These are phyloP conservation scores for Pseudocercospora musae DNA, from an alignment of 2,329 filamentous ascomycete species.

Conservation along the genomic window DNA sequence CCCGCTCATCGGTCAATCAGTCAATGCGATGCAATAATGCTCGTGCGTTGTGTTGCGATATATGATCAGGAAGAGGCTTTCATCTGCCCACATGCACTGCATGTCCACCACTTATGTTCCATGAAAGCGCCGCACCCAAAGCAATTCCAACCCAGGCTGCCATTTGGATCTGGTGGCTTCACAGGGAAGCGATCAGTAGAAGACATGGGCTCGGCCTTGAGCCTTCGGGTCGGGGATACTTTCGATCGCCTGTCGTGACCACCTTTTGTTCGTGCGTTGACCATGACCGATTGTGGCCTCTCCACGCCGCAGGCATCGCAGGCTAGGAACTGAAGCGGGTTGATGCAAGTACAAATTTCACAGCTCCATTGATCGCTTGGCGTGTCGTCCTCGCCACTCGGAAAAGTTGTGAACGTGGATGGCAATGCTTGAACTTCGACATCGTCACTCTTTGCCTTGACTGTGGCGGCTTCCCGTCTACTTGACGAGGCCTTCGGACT, in stretches of 20 bases:
- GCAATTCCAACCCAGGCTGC: constrained; percentile 59
- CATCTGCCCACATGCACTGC: constrained; percentile 58
- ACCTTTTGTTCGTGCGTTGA: constrained; percentile 17
- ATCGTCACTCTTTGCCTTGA: not conserved
- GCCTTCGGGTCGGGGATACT: constrained; percentile 5
- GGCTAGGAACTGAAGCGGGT: constrained; percentile 56
- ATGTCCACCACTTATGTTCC: constrained; percentile 65
- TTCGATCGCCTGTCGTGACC: constrained; percentile 20
- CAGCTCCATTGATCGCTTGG: constrained; percentile 52
- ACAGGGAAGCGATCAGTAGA: constrained; percentile 8
- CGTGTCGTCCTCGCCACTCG: constrained; percentile 32
- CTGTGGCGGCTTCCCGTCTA: not conserved
- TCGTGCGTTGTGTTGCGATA: not conserved
- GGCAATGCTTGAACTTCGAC: not conserved
- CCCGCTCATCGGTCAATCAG: not conserved
- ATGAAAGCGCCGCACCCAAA: constrained; percentile 58
- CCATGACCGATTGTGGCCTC: constrained; percentile 44
- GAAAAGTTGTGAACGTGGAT: constrained; percentile 19
- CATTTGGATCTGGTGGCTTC: constrained; percentile 36
- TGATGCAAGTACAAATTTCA: constrained; percentile 60
- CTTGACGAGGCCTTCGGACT: not conserved
- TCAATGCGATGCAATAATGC: not conserved
- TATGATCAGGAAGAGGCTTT: constrained; percentile 48
- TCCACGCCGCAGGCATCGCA: constrained; percentile 61
- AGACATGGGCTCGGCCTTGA: not conserved